These are phyloP conservation scores for Fraxinus dipetala DNA, from an alignment of 305 asterid species.

Conservation along the genomic window DNA sequence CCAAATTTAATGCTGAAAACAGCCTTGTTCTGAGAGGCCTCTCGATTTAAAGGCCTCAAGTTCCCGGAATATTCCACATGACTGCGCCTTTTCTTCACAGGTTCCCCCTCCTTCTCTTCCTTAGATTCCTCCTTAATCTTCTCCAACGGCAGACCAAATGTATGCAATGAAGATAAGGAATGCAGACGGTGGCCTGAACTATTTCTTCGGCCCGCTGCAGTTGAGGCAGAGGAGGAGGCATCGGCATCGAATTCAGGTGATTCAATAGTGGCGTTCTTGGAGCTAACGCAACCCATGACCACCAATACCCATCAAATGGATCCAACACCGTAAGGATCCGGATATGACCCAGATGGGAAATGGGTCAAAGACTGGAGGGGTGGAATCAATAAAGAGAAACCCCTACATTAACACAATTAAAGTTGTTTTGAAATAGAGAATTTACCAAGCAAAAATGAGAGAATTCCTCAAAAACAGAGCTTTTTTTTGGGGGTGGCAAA, in stretches of 20 bases:
- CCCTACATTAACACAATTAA: conserved; percentile 29
- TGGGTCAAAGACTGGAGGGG: conserved; percentile 41
- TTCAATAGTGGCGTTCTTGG: conserved; percentile 55
- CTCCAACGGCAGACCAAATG: conserved; percentile 35
- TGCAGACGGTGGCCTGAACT: conserved; percentile 23
- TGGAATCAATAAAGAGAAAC: conserved; percentile 7
- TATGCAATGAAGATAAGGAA: conserved; percentile 27
- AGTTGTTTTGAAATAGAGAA: neutral
- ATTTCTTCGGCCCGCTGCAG: conserved; percentile 22
- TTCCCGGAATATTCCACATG: conserved; percentile 18
- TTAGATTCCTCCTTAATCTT: conserved; percentile 54
- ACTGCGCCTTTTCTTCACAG: conserved; percentile 20
- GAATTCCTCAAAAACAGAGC: conserved; percentile 20
- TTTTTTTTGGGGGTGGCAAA: conserved; percentile 19
- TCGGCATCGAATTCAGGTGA: conserved; percentile 34
- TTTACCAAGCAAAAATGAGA: conserved; percentile 4
- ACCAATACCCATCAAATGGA: conserved; percentile 72
- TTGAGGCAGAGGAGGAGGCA: conserved; percentile 25
- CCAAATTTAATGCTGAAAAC: conserved; percentile 51
- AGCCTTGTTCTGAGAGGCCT: conserved; percentile 32
- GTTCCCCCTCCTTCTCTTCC: conserved; percentile 35
- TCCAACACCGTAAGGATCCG: conserved; percentile 23
- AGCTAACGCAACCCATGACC: conserved; percentile 95
- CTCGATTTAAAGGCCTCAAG: conserved; percentile 31
- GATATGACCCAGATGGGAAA: conserved; percentile 35